Base-by-base conservation (phyloP, 495 filamentous ascomycete species). In the Tetracladium setigerum region DNA sequence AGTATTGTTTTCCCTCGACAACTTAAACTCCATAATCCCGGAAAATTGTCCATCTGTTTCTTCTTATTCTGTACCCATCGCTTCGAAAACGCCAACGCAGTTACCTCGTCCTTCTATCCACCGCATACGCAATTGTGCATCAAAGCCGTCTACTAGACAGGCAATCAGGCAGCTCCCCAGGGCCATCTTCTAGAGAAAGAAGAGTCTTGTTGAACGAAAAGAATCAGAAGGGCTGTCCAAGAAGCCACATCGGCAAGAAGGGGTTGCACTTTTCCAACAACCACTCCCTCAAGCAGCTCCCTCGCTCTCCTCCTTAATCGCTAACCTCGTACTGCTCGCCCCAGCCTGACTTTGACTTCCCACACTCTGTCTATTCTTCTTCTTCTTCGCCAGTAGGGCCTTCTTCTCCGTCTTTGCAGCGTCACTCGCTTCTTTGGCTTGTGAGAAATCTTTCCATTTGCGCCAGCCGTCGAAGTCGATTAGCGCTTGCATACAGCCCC, bases 391-490 rank as follows among this genome's bases (percentile, higher is more conserved):
- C 6, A n/a, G 13, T 5, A 22, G 5, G 2, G 27, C 15, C 5
- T 24, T 50, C 46, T 32, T 40, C 38, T 37, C 30, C 9, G 31
- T 17, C 30, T 34, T 41, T 16, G 10, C 10, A 5, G 9, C 42
- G 2, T 46, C 16, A 19, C 13, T 27, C 6, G 14, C 16, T 7
- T 6, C 32, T 40, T 38, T 19, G 22, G 15, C 35, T 27, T 57
- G 44, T 1, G 77, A 70, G 58, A 81, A 90, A 52, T 88, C 83
- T 57, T 95, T 95, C 92, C 92, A 98, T 65, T 89, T 87, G 36
- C 89, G 81, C 92, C 92, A 98, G 44, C 92, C 92, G 59, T 97
- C 92, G 56, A 89, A 97, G 71, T 98, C 92, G 64, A 98, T 98
- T 44, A 98, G 70, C 15, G 94, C 94, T 72, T 97, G 92, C 84